Conservation (phyloP, 2,329 filamentous ascomycete species). For the Metarhizium rileyi region DNA sequence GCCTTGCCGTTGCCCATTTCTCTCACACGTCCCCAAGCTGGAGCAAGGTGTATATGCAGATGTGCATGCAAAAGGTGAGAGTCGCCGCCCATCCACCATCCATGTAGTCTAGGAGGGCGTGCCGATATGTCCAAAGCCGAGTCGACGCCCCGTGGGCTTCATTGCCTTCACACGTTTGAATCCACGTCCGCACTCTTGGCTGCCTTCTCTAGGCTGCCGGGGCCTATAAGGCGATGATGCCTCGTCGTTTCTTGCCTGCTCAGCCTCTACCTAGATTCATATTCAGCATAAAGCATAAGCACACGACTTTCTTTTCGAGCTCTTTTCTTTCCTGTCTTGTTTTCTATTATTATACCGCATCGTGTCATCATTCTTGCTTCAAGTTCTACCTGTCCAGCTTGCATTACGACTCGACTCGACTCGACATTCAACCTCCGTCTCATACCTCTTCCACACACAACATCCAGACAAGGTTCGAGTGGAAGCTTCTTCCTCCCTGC, state of each 20-base stretch:
- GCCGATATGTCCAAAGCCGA: conserved; percentile 1
- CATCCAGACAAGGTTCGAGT: neutral
- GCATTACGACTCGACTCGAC: neutral
- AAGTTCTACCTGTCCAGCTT: neutral
- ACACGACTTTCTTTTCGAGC: conserved; percentile 10
- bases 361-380: conserved; percentile 2
- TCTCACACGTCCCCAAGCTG: neutral
- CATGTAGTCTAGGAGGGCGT: conserved; percentile 2
- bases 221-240: conserved; percentile 47
- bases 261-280: conserved; percentile 16
- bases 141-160: conserved; percentile 3
- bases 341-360: conserved; percentile 7
- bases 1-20: conserved; percentile 14
- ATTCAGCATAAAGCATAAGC: too few species aligned
- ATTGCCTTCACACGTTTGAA: neutral
- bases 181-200: neutral
- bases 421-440: neutral
- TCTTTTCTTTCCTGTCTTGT: conserved; percentile 7
- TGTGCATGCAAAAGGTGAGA: neutral
- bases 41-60: neutral
- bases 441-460: neutral
- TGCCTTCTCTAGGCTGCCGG: conserved; percentile 5
- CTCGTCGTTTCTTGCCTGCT: conserved; percentile 25
- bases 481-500: neutral
- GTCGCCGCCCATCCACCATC: neutral